Percentiles rank a stretch among this genome's conserved stretches.
Conservation (phyloP, 768 basidiomycete genomes). For the Suillus plorans region DNA sequence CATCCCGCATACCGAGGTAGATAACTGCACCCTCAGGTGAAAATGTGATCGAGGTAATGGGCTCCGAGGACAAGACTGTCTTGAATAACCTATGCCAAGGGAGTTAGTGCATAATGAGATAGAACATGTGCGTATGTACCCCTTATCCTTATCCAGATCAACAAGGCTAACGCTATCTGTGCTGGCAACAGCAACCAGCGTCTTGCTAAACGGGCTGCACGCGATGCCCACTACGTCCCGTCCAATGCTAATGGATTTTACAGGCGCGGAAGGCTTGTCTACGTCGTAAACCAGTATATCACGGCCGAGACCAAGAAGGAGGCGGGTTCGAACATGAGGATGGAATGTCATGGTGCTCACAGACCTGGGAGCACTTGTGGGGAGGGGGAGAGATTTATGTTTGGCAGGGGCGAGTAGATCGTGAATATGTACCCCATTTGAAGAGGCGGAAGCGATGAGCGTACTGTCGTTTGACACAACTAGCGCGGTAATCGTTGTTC, state of each 20-base stretch:
- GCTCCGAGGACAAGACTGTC: constrained; percentile 49
- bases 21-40: constrained; percentile 68
- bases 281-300: constrained; percentile 65
- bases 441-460: constrained; percentile 57
- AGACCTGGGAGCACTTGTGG: constrained; percentile 29
- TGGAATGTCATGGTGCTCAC: constrained; percentile 60
- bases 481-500: constrained; percentile 47
- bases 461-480: constrained; percentile 59
- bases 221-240: constrained; percentile 57
- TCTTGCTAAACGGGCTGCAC: constrained; percentile 77
- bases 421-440: constrained; percentile 55
- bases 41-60: constrained; percentile 62
- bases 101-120: constrained; percentile 5
- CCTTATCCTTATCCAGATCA: constrained; percentile 75
- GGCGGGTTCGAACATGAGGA: constrained; percentile 56
- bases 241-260: constrained; percentile 44
- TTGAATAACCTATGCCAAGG: constrained; percentile 51
- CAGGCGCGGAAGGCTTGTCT: constrained; percentile 53
- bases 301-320: constrained; percentile 54
- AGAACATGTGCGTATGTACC: constrained; percentile 38
- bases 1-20: constrained; percentile 63
- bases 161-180: constrained; percentile 56
- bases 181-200: constrained; percentile 56
- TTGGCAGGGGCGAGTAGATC: constrained; percentile 51
- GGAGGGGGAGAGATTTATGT: constrained; percentile 52